phyloP scores from a whole-genome alignment of 1,284 basidiomycete genomes.

The Boletus sp. region DNA sequence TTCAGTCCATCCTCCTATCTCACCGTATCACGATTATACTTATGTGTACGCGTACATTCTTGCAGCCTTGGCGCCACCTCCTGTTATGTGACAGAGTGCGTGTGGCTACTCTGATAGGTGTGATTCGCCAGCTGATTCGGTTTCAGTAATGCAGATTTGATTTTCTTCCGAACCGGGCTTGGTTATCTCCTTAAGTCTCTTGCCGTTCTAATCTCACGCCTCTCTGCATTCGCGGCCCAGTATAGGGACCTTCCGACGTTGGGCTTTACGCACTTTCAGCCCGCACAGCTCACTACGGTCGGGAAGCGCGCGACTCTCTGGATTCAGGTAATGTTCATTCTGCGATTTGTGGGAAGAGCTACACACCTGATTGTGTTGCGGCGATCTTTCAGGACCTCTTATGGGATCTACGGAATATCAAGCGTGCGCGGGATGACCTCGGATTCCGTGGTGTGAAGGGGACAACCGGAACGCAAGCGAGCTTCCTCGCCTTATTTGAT shows the following conservation, averaged over 20 bases:
- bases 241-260: slow-evolving; percentile 83
- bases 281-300: slow-evolving; percentile 96
- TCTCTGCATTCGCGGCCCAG: slow-evolving; percentile 72
- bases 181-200: slow-evolving; percentile 85
- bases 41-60: slow-evolving; percentile 8
- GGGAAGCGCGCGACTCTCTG: slow-evolving; percentile 99
- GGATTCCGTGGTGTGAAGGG: slow-evolving; percentile 99
- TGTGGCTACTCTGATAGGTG: slow-evolving; percentile 16
- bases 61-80: slow-evolving; percentile 90
- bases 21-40: slow-evolving; percentile 7
- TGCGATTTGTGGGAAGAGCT: neutral
- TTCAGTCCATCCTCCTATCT: slow-evolving; percentile 32
- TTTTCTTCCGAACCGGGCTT: slow-evolving; percentile 89
- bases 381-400: slow-evolving; percentile 68
- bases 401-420: slow-evolving; percentile 95
- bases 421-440: slow-evolving; percentile 87
- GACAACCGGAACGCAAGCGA: slow-evolving; percentile 97
- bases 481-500: slow-evolving; percentile 92
- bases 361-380: neutral
- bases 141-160: slow-evolving; percentile 89
- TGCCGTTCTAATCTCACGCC: slow-evolving; percentile 84
- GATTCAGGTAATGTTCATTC: slow-evolving; percentile 67
- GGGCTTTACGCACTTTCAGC: slow-evolving; percentile 99
- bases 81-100: slow-evolving; percentile 97
- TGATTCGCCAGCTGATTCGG: slow-evolving; percentile 14